These are phyloP conservation scores for Globisporangium iwayamae DNA, from an alignment of 352 stramenopile species.

Conservation along the genomic window DNA sequence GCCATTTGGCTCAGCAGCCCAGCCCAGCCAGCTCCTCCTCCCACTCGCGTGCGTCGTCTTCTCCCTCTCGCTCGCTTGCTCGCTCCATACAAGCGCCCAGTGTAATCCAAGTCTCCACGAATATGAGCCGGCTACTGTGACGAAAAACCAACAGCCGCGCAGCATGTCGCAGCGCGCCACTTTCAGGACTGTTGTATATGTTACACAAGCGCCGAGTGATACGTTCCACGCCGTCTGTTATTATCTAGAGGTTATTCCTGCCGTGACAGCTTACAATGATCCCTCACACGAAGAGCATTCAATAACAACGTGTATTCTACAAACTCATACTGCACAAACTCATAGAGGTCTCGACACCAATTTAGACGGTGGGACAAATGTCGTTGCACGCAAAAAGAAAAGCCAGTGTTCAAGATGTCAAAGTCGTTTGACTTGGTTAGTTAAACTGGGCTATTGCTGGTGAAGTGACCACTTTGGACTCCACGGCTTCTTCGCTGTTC, in stretches of 20 bases:
- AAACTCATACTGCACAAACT: background rate
- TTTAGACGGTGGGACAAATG: slow-evolving; percentile 14
- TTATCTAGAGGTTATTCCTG: background rate
- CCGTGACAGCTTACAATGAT: too few species aligned
- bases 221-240: background rate
- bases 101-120: slow-evolving; percentile 6
- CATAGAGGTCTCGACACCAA: background rate
- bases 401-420: background rate
- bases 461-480: too few species aligned
- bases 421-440: background rate
- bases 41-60: background rate
- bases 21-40: background rate
- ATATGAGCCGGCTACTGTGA: background rate
- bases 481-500: background rate
- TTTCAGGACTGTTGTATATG: background rate
- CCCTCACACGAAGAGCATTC: too few species aligned
- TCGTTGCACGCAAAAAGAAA: slow-evolving; percentile 8
- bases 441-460: too few species aligned
- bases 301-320: background rate
- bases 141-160: background rate
- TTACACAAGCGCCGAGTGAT: background rate
- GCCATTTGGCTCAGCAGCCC: background rate
- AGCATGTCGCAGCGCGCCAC: slow-evolving; percentile 3
- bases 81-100: background rate
- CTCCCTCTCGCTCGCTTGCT: background rate